phyloP scores from a whole-genome alignment of 192 early-diverging fungal genomes.

The Geosiphon pyriformis region DNA sequence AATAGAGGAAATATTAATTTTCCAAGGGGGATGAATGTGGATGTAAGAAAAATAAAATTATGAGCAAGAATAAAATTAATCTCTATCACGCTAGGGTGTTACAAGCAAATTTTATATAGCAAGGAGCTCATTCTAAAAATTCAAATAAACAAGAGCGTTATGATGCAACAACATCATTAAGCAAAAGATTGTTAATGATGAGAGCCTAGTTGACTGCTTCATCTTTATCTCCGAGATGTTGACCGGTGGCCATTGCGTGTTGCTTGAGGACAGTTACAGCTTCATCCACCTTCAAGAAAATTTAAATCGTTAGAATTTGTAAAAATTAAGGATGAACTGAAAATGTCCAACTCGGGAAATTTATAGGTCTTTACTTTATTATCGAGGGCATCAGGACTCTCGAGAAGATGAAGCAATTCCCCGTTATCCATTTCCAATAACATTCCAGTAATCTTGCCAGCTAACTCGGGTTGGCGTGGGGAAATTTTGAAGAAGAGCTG shows the following conservation, averaged over 20 bases:
- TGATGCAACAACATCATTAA: no score
- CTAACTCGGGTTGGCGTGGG: conserved; percentile 61
- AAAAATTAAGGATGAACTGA: neutral
- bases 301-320: neutral
- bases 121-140: no score
- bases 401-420: conserved; percentile 87
- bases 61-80: no score
- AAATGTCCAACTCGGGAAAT: no score
- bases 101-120: no score
- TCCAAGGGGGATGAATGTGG: no score
- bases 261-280: conserved; percentile 80
- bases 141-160: no score
- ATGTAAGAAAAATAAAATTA: no score
- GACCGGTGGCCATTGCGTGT: conserved; percentile 34
- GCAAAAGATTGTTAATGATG: no score
- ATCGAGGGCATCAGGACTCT: conserved; percentile 71
- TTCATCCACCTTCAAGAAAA: conserved; percentile 44
- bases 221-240: conserved; percentile 1
- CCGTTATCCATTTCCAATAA: conserved; percentile 96
- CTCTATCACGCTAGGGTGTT: no score
- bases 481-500: conserved; percentile 85
- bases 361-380: conserved; percentile 67
- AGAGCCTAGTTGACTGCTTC: neutral
- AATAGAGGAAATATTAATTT: no score
- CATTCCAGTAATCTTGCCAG: conserved; percentile 99